A percentile compares a stretch with the other conserved stretches of the same genome.
These are phyloP conservation scores for Xylaria venustula DNA, from an alignment of 495 filamentous ascomycete species.

Conservation along the genomic window DNA sequence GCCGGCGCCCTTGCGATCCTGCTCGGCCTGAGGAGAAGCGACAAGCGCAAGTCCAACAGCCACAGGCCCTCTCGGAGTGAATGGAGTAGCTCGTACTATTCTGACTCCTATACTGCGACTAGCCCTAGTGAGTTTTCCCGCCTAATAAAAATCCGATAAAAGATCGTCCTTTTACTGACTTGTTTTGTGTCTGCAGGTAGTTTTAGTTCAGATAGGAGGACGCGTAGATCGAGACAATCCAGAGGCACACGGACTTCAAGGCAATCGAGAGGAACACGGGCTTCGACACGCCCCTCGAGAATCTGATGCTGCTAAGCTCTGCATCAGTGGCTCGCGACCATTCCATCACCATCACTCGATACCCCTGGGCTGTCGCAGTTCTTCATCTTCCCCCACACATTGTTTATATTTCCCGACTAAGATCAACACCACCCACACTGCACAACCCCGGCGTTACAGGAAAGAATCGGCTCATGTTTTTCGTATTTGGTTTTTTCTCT, in stretches of 20 bases:
- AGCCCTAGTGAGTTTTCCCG: slow-evolving; percentile 47
- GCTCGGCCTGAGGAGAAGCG: slow-evolving; percentile 72
- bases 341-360: background rate
- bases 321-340: background rate
- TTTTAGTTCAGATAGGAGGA: slow-evolving; percentile 39
- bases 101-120: slow-evolving; percentile 43
- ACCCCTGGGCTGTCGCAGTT: background rate
- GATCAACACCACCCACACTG: slow-evolving; percentile 4
- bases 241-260: slow-evolving; percentile 24
- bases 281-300: slow-evolving; percentile 21
- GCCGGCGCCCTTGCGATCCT: slow-evolving; percentile 64
- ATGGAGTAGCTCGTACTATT: slow-evolving; percentile 46
- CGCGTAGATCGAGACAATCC: slow-evolving; percentile 34
- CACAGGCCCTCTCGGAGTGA: slow-evolving; percentile 49
- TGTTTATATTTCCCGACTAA: slow-evolving; percentile 18
- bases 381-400: background rate
- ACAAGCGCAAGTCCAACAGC: slow-evolving; percentile 42
- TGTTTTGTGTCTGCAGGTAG: slow-evolving; percentile 40
- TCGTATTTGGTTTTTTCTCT: background rate
- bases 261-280: slow-evolving; percentile 20
- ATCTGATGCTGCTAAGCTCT: background rate
- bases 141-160: slow-evolving; percentile 24
- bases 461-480: background rate
- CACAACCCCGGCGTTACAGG: slow-evolving; percentile 13
- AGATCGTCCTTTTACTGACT: slow-evolving; percentile 27